Evolutionary conservation across 805 yeast species (phyloP), one percentile per base, ranked within the genome.

Genomic region (Lachancea thermotolerans): DNA sequence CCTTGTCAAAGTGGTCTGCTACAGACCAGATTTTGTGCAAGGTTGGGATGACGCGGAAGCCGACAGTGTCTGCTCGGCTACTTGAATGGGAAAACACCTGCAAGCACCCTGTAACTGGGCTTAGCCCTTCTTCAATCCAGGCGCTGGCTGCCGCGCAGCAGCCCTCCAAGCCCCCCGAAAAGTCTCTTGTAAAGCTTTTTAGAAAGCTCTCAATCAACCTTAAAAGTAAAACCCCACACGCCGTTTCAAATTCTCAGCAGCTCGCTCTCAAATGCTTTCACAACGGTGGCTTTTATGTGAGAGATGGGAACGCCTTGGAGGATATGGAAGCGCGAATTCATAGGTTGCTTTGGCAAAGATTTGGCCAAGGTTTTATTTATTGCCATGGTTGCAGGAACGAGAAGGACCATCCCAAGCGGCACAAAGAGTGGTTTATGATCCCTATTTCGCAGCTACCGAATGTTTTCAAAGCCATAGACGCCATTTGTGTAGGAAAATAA

Each of bases 1-100:
- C 46, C 28, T 34, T 43, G 17, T 44, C 47, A 7, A 46, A 46
- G 27, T 60, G 64, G 64, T 36, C 41, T 12, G 37, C 39, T 25
- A 44, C 43, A 14, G 51, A 45, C 30, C 47, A 48, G 27, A 57
- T 62, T 4, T 49, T 62, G 11, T 50, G 59, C 46, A 62, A 62
- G 37, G 53, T 62, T 18, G 67, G 67, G 2, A 57, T 62, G 63
- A 62, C 67, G 1, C 57, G 60, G 1, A 52, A 51, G 21, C 27
- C 41, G 15, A 39, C 49, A 16, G 67, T 60, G 14, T 45, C 45
- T n/a, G 38, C 52, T 9, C 48, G 67, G 33, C 43, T 62, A 17
- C 37, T 45, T 10, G 62, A 61, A 41, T 62, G 67, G 67, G 49
- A 52, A 33, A 46, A 42, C 6, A 42, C 49, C 7, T 62, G 67